Conservation (phyloP, 2,329 filamentous ascomycete species). For the Colletotrichum plurivorum region DNA sequence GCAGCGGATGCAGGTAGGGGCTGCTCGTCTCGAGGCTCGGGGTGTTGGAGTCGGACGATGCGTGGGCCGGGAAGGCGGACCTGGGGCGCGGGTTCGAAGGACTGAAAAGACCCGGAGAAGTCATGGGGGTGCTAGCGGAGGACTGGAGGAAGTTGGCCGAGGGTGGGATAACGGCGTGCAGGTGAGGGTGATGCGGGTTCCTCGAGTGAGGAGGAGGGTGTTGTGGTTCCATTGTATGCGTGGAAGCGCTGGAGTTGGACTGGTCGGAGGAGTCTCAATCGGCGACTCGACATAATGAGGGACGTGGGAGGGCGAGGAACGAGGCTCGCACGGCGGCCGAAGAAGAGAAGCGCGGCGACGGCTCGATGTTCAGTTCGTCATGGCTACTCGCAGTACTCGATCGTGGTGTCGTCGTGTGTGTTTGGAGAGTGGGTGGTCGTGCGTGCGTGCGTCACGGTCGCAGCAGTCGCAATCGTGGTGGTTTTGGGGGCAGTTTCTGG, state of each 20-base stretch:
- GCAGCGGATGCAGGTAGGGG: constrained; percentile 78
- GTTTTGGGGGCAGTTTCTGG: too few species aligned
- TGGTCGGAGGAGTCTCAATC: constrained; percentile 31
- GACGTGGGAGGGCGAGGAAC: constrained; percentile 22
- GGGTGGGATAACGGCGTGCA: constrained; percentile 43
- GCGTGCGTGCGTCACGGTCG: background rate
- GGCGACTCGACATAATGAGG: constrained; percentile 42
- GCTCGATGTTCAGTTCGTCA: constrained; percentile 28
- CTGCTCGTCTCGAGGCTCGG: constrained; percentile 65
- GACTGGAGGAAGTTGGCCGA: constrained; percentile 60
- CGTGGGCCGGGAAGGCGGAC: constrained; percentile 54
- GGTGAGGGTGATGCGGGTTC: constrained; percentile 32
- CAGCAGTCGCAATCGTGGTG: too few species aligned
- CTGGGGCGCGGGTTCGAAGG: constrained; percentile 60
- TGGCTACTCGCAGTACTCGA: constrained; percentile 11
- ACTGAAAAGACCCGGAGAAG: constrained; percentile 74
- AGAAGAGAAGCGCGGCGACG: constrained; percentile 26
- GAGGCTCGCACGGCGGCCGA: constrained; percentile 41
- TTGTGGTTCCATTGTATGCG: constrained; percentile 32
- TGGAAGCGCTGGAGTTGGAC: constrained; percentile 19
- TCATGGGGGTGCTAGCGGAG: constrained; percentile 70
- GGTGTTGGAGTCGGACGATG: constrained; percentile 68
- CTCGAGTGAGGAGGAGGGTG: constrained; percentile 29
- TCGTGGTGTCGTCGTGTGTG: background rate
- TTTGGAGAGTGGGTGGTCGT: background rate